These are phyloP conservation scores for Cicer arietinum DNA, from an alignment of 306 rosid species.

Conservation along the genomic window DNA sequence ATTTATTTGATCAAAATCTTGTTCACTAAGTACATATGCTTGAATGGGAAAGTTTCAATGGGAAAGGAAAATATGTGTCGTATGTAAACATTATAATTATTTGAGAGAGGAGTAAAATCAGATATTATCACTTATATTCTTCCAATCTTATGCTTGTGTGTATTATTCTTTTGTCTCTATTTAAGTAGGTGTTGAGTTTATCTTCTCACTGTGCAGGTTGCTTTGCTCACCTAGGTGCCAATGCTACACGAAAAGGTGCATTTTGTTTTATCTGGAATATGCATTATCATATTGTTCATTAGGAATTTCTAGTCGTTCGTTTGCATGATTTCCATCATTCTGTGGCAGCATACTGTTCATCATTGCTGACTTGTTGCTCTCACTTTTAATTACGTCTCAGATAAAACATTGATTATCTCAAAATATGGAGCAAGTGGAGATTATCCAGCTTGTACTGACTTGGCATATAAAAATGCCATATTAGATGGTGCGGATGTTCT, in stretches of 20 bases:
- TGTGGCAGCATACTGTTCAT: neutral
- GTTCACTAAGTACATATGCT: neutral
- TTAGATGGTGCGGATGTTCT: constrained; percentile 77
- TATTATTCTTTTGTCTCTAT: constrained; percentile 19
- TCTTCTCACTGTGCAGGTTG: constrained; percentile 66
- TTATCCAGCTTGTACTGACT: constrained; percentile 73
- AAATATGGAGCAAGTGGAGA: constrained; percentile 91
- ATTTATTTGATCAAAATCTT: constrained; percentile 22
- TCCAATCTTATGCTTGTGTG: constrained; percentile 3
- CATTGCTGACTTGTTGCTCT: constrained; percentile 46
- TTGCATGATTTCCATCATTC: constrained; percentile 21
- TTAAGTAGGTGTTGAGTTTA: constrained; percentile 31
- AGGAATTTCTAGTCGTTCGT: constrained; percentile 30
- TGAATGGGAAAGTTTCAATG: neutral
- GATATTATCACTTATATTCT: constrained; percentile 12
- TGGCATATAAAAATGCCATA: constrained; percentile 69
- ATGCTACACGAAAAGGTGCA: constrained; percentile 64
- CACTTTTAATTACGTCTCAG: constrained; percentile 51
- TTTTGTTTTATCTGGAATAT: constrained; percentile 17
- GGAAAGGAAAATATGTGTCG: neutral
- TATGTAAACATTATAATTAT: constrained; percentile 7
- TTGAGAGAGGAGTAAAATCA: constrained; percentile 24
- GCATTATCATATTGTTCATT: constrained; percentile 20
- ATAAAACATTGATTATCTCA: constrained; percentile 71
- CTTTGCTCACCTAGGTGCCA: constrained; percentile 67